Percentiles rank a stretch among this genome's conserved stretches.
Evolutionary conservation across 78 protist species (phyloP).

Genomic region (Dictyostelium discoideum): DNA sequence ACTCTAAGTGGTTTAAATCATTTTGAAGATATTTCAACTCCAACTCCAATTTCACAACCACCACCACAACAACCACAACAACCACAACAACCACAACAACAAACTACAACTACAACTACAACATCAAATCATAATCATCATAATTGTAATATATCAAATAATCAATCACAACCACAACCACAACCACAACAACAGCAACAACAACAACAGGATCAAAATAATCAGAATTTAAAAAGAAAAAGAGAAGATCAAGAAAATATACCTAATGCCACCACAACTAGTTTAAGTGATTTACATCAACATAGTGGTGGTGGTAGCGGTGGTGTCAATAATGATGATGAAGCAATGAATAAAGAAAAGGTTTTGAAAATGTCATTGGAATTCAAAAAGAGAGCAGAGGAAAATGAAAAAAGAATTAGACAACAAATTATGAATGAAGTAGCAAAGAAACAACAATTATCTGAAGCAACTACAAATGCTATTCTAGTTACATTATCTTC

Average conservation of each 20-base stretch:
- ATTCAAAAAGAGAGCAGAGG: slow-evolving; percentile 7
- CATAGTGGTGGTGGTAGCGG: not conserved
- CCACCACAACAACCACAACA: not conserved
- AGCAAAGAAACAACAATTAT: not conserved
- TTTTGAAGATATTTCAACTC: slow-evolving; percentile 8
- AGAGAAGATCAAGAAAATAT: not conserved
- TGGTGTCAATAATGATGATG: not conserved
- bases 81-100: not conserved
- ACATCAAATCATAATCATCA: not conserved
- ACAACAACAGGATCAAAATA: not conserved
- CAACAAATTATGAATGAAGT: not conserved
- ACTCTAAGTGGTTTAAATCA: slow-evolving; percentile 4
- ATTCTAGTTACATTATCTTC: not conserved
- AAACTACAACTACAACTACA: not conserved
- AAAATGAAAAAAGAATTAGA: not conserved
- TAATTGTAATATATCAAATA: slow-evolving; percentile 18
- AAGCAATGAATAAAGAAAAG: not conserved
- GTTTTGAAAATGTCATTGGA: not conserved
- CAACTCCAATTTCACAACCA: not conserved
- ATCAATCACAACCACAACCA: not conserved
- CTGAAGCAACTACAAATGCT: not conserved
- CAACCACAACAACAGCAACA: too few species aligned
- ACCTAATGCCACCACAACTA: not conserved
- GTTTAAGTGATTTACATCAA: not conserved
- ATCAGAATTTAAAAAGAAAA: not conserved